Percentiles rank a stretch among this genome's conserved stretches.
Conservation (phyloP, 2,329 filamentous ascomycete species). For the Monosporascus cannonballus region DNA sequence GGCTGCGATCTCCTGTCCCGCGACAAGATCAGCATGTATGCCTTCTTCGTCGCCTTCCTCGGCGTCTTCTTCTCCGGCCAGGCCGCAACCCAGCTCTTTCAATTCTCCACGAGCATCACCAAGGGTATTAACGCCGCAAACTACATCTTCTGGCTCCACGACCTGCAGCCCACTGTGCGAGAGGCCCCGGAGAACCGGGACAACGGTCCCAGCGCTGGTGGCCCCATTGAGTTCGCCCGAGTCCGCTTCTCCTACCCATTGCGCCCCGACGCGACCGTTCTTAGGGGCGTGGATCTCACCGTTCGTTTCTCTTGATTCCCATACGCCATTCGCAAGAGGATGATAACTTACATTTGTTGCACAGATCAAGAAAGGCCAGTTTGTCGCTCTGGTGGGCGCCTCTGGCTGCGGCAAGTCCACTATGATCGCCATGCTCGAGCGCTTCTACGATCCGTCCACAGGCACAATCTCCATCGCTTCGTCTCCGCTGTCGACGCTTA, state of each 20-base stretch:
- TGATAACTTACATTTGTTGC: not conserved
- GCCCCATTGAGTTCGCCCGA: slow-evolving; percentile 42
- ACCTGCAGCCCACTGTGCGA: slow-evolving; percentile 33
- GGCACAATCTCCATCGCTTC: slow-evolving; percentile 43
- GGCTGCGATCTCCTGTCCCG: slow-evolving; percentile 25
- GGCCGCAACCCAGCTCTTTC: slow-evolving; percentile 34
- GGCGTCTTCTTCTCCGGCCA: slow-evolving; percentile 41
- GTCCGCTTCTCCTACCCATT: slow-evolving; percentile 60
- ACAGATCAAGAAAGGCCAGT: slow-evolving; percentile 39
- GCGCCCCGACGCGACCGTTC: slow-evolving; percentile 32
- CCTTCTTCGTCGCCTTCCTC: slow-evolving; percentile 46
- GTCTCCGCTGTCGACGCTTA: slow-evolving; percentile 32
- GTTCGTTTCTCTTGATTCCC: slow-evolving; percentile 9
- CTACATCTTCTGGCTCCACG: slow-evolving; percentile 42
- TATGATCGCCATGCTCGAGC: slow-evolving; percentile 46
- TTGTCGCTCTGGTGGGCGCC: slow-evolving; percentile 48
- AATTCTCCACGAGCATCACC: slow-evolving; percentile 46
- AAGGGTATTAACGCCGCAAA: slow-evolving; percentile 43
- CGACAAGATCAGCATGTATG: slow-evolving; percentile 31
- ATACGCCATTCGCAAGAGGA: too few species aligned
- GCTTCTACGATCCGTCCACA: slow-evolving; percentile 36
- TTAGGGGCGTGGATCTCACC: slow-evolving; percentile 37
- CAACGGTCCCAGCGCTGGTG: slow-evolving; percentile 24
- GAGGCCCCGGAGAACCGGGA: slow-evolving; percentile 35
- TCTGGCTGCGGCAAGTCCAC: slow-evolving; percentile 58